These are phyloP conservation scores for Penicillium expansum DNA, from an alignment of 2,329 filamentous ascomycete species.

Conservation along the genomic window DNA sequence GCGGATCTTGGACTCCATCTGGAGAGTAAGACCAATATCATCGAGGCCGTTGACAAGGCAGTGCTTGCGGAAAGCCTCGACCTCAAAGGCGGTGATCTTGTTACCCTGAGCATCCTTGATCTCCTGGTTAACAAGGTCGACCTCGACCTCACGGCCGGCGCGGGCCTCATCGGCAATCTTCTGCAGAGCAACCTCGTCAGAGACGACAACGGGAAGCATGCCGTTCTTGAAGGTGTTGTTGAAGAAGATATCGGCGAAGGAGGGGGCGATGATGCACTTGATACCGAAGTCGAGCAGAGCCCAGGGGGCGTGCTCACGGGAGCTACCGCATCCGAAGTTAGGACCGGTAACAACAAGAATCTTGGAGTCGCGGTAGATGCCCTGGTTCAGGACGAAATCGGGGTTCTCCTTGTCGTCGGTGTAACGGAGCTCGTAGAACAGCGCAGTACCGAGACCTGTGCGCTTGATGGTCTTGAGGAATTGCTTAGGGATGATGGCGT, in stretches of 20 bases:
- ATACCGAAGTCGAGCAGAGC: constrained; percentile 96
- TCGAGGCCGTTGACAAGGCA: constrained; percentile 91
- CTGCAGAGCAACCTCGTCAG: constrained; percentile 63
- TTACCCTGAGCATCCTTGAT: constrained; percentile 74
- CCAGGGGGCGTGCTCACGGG: constrained; percentile 95
- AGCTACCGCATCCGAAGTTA: constrained; percentile 94
- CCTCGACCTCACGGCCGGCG: constrained; percentile 78
- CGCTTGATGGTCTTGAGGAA: constrained; percentile 99
- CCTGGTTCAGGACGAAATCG: constrained; percentile 85
- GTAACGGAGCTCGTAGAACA: constrained; percentile 84
- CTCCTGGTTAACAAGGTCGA: constrained; percentile 81
- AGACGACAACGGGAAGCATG: constrained; percentile 84
- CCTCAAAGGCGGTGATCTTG: constrained; percentile 74
- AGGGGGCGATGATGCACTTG: constrained; percentile 86
- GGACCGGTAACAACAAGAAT: constrained; percentile 87
- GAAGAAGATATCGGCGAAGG: constrained; percentile 91
- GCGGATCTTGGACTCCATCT: constrained; percentile 83
- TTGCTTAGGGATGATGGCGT: constrained; percentile 98
- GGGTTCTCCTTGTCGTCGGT: constrained; percentile 72
- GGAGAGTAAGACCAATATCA: constrained; percentile 92
- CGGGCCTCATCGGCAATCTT: constrained; percentile 73
- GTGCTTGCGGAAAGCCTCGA: constrained; percentile 92
- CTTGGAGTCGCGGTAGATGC: constrained; percentile 78
- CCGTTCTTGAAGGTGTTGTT: constrained; percentile 99
- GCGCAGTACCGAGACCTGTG: constrained; percentile 81